Evolutionary conservation across 257 asterid genomes (phyloP).

Genomic region (Fraxinus quadrangulata): DNA sequence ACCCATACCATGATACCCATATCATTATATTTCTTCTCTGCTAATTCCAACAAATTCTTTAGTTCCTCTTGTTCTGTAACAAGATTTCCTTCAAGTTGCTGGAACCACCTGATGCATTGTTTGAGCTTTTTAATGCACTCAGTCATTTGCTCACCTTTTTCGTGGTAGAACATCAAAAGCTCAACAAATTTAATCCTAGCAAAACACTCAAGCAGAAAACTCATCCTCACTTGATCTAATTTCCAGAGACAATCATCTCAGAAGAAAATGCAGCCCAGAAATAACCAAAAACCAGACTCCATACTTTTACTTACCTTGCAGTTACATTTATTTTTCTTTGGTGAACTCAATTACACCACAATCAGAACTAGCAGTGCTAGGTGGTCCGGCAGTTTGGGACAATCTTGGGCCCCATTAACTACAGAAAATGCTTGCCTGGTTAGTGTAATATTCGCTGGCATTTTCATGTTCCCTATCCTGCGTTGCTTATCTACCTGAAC

Average conservation of each 20-base stretch:
- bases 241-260: constrained; percentile 8
- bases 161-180: constrained; percentile 46
- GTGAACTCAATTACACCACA: constrained; percentile 56
- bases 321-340: constrained; percentile 68
- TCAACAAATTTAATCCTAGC: neutral
- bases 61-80: constrained; percentile 54
- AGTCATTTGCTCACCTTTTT: constrained; percentile 65
- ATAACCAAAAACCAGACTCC: neutral
- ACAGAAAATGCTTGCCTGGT: constrained; percentile 71
- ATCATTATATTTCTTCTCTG: constrained; percentile 64
- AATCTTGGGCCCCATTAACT: constrained; percentile 75
- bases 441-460: constrained; percentile 55
- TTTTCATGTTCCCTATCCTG: constrained; percentile 53
- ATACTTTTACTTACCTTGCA: constrained; percentile 3
- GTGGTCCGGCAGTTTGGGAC: constrained; percentile 58
- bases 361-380: constrained; percentile 70
- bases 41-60: constrained; percentile 57
- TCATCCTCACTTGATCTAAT: neutral
- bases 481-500: constrained; percentile 66
- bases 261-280: constrained; percentile 24
- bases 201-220: neutral
- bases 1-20: constrained; percentile 51
- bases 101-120: constrained; percentile 84
- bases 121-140: constrained; percentile 72
- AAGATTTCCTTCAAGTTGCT: constrained; percentile 68